Evolutionary conservation across 176 grass and related monocot genomes (phyloP).

Genomic region (Elaeis guineensis): DNA sequence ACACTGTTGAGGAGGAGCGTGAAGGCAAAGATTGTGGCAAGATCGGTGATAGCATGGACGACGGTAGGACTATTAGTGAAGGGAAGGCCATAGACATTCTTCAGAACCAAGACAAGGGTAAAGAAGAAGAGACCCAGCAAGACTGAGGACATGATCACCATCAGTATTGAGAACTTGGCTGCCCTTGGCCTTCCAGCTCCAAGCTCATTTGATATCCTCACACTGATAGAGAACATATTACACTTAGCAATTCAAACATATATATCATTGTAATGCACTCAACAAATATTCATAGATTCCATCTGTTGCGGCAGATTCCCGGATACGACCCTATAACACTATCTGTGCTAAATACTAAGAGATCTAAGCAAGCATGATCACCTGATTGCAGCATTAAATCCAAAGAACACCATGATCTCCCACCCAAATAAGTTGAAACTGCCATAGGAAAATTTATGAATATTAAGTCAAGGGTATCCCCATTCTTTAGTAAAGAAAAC

Average conservation of each 20-base stretch:
- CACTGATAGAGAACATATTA: conserved; percentile 23
- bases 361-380: not conserved
- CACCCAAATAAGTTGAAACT: conserved; percentile 71
- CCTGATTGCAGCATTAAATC: conserved; percentile 87
- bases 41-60: conserved; percentile 41
- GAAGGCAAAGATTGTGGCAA: conserved; percentile 61
- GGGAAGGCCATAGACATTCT: conserved; percentile 60
- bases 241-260: not conserved
- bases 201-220: conserved; percentile 82
- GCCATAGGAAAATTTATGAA: not conserved
- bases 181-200: conserved; percentile 61
- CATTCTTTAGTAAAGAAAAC: not conserved
- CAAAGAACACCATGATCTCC: conserved; percentile 93
- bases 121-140: conserved; percentile 46
- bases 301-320: too few species aligned
- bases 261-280: too few species aligned
- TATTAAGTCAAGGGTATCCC: conserved; percentile 17
- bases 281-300: too few species aligned
- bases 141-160: conserved; percentile 67
- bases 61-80: conserved; percentile 79
- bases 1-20: conserved; percentile 77
- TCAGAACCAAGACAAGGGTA: conserved; percentile 31
- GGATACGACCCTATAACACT: too few species aligned
- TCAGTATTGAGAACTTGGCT: conserved; percentile 41
- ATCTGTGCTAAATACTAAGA: too few species aligned